Conservation (phyloP, 305 asterid species). For the Withania somnifera region DNA sequence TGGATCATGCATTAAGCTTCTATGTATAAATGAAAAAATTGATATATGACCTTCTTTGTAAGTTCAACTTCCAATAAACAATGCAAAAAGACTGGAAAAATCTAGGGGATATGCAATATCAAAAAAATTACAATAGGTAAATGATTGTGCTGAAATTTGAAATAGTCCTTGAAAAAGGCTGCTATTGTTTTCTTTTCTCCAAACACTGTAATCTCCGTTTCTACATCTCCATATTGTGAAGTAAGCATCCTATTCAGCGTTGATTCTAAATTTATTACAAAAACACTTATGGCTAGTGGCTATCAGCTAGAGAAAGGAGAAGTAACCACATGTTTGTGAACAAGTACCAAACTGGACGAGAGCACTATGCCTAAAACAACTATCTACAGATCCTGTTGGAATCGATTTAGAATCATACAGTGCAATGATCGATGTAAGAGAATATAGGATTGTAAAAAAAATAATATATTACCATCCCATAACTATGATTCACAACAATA, state of each 20-base stretch:
- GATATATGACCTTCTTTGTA: constrained; percentile 33
- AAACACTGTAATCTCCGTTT: constrained; percentile 28
- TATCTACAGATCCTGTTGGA: background rate
- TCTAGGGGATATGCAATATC: constrained; percentile 30
- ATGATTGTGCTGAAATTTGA: constrained; percentile 33
- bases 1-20: background rate
- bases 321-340: background rate
- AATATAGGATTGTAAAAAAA: background rate
- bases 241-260: constrained; percentile 39
- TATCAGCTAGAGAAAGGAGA: background rate
- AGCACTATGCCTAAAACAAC: background rate
- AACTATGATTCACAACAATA: background rate
- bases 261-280: background rate
- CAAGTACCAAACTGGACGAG: background rate
- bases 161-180: constrained; percentile 43
- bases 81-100: constrained; percentile 37
- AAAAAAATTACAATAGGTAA: constrained; percentile 41
- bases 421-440: background rate
- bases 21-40: background rate
- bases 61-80: constrained; percentile 40
- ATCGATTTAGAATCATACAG: background rate
- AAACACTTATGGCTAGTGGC: background rate
- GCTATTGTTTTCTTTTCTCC: constrained; percentile 31
- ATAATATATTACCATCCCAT: background rate
- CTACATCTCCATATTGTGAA: constrained; percentile 55